Evolutionary conservation across 2,329 filamentous ascomycete genomes (phyloP).

Genomic region (Mycosphaerella sp.): DNA sequence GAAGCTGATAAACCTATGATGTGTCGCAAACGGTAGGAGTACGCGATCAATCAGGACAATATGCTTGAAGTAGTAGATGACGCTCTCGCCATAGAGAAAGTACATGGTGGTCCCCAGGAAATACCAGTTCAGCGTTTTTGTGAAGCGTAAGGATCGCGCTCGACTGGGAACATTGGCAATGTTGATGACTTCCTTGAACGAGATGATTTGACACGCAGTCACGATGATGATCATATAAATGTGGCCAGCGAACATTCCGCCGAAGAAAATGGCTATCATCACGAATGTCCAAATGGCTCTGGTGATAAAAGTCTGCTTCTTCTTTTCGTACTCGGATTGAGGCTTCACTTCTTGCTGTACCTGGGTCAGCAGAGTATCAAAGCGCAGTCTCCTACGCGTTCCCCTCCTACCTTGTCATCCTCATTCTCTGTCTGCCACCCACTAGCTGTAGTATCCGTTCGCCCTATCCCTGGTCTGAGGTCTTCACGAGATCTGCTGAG

Average conservation of each 20-base stretch:
- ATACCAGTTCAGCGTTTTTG: constrained; percentile 98
- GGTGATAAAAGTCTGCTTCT: constrained; percentile 95
- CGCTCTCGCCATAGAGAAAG: constrained; percentile 95
- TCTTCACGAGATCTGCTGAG: constrained; percentile 22
- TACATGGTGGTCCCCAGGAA: constrained; percentile 99
- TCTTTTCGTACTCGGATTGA: constrained; percentile 82
- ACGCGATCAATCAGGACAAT: constrained; percentile 93
- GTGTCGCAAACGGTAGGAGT: constrained; percentile 84
- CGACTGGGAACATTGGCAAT: constrained; percentile 92
- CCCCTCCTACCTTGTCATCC: constrained; percentile 24
- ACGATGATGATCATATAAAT: constrained; percentile 94
- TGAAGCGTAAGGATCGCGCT: constrained; percentile 83
- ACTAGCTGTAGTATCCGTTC: constrained; percentile 27
- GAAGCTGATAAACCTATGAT: constrained; percentile 98
- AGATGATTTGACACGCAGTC: constrained; percentile 89
- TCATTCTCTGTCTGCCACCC: constrained; percentile 35
- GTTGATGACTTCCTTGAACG: constrained; percentile 98
- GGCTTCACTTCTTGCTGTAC: constrained; percentile 16
- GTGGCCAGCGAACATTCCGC: constrained; percentile 87
- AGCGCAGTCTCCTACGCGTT: background rate
- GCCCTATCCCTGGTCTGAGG: constrained; percentile 18
- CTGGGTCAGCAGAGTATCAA: background rate
- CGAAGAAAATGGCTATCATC: constrained; percentile 93
- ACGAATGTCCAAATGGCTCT: constrained; percentile 96
- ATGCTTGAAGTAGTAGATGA: constrained; percentile 99